Conservation (phyloP, 805 yeast genomes). For the Monosporozyma yasuniensis region DNA sequence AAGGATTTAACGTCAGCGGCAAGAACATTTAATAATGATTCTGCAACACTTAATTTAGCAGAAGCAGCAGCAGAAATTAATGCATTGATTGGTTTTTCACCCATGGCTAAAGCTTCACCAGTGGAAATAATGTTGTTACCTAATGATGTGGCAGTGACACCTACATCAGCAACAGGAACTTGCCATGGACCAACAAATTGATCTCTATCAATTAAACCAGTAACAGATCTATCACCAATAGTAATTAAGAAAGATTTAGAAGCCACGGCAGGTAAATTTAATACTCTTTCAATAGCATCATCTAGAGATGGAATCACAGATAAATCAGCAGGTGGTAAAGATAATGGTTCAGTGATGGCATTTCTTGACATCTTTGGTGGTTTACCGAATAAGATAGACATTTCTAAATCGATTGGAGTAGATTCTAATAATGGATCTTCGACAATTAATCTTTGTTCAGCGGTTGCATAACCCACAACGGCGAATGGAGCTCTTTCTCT, state of each 20-base stretch:
- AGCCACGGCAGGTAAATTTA: constrained; percentile 88
- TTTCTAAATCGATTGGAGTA: constrained; percentile 90
- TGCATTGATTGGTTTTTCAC: constrained; percentile 90
- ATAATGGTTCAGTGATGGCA: constrained; percentile 54
- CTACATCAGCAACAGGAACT: constrained; percentile 97
- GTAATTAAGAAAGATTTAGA: constrained; percentile 91
- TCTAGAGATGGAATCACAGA: constrained; percentile 33
- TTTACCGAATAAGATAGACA: constrained; percentile 91
- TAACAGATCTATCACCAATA: constrained; percentile 97
- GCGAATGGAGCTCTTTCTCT: constrained; percentile 96
- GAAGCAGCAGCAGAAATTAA: constrained; percentile 82
- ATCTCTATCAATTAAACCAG: constrained; percentile 94
- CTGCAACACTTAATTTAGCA: constrained; percentile 93
- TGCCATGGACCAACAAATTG: constrained; percentile 99
- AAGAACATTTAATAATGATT: constrained; percentile 74
- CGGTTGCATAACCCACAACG: constrained; percentile 89
- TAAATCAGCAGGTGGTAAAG: constrained; percentile 34
- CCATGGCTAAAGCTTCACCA: constrained; percentile 98
- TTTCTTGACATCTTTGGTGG: constrained; percentile 89
- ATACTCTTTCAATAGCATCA: constrained; percentile 73
- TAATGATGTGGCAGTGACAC: constrained; percentile 85
- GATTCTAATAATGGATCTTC: constrained; percentile 69
- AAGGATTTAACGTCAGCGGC: constrained; percentile 82
- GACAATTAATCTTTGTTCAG: constrained; percentile 72
- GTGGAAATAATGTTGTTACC: constrained; percentile 61